A percentile compares a stretch with the other conserved stretches of the same genome.
Conservation (phyloP, 768 basidiomycete species). For the Mycena albidolilacea region DNA sequence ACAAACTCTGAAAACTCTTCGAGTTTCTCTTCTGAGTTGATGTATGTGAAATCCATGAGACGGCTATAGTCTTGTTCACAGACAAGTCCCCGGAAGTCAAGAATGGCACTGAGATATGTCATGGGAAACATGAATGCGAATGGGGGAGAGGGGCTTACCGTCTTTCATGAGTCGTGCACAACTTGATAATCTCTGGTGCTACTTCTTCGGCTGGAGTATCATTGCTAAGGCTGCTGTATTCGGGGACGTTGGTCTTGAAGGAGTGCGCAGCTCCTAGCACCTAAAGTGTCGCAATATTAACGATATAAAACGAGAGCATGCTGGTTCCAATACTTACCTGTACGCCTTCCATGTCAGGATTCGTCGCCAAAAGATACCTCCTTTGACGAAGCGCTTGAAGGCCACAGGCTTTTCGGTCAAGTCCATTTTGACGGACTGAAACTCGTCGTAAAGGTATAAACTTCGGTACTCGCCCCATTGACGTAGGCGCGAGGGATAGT, state of each 20-base stretch:
- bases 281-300: too few relatives aligned
- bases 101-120: not conserved
- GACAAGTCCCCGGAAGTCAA: not conserved
- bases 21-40: not conserved
- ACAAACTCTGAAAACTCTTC: not conserved
- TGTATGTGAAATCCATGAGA: not conserved
- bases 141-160: not conserved
- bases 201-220: not conserved
- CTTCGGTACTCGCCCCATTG: too few relatives aligned
- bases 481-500: too few relatives aligned
- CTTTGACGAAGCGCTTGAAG: too few relatives aligned
- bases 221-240: slow-evolving; percentile 7
- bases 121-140: not conserved
- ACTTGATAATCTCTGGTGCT: slow-evolving; percentile 20
- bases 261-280: slow-evolving; percentile 17
- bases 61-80: not conserved
- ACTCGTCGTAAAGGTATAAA: too few relatives aligned
- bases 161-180: slow-evolving; percentile 22
- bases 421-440: too few relatives aligned
- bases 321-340: too few relatives aligned
- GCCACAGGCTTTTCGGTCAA: too few relatives aligned
- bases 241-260: slow-evolving; percentile 9
- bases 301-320: too few relatives aligned
- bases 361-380: too few relatives aligned
- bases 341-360: too few relatives aligned